These are phyloP conservation scores for Spergularia bocconei DNA, from an alignment of 148 eudicot genomes.

Conservation along the genomic window DNA sequence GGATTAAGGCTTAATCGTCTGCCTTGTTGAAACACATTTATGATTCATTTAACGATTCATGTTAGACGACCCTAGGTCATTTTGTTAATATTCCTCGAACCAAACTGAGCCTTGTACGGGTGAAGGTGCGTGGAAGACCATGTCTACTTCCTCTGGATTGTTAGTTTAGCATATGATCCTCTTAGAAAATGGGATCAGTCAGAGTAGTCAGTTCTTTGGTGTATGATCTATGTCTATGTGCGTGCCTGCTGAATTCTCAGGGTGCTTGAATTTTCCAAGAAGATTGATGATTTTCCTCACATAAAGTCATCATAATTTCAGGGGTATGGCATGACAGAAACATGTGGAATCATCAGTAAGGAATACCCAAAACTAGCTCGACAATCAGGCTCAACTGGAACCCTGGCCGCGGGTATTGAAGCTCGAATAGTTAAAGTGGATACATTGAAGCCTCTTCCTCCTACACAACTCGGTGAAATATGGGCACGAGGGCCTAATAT, in stretches of 20 bases:
- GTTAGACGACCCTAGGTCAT: no score
- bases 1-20: no score
- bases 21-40: no score
- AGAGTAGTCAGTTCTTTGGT: background rate
- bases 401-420: constrained; percentile 63
- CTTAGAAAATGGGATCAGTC: background rate
- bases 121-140: background rate
- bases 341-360: constrained; percentile 55
- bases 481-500: constrained; percentile 78
- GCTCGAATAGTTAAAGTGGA: constrained; percentile 58
- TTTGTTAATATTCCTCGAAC: no score
- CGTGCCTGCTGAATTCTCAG: background rate
- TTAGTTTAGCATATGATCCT: background rate
- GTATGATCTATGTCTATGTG: no score
- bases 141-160: background rate
- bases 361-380: constrained; percentile 50
- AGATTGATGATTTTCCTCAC: background rate
- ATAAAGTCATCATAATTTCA: constrained; percentile 27
- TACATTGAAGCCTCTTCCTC: constrained; percentile 66
- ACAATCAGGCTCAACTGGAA: constrained; percentile 74
- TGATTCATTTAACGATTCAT: no score
- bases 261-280: background rate
- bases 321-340: constrained; percentile 95
- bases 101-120: background rate
- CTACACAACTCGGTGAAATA: constrained; percentile 67